Evolutionary conservation across 257 asterid species (phyloP).

Genomic region (Echites panduratus): DNA sequence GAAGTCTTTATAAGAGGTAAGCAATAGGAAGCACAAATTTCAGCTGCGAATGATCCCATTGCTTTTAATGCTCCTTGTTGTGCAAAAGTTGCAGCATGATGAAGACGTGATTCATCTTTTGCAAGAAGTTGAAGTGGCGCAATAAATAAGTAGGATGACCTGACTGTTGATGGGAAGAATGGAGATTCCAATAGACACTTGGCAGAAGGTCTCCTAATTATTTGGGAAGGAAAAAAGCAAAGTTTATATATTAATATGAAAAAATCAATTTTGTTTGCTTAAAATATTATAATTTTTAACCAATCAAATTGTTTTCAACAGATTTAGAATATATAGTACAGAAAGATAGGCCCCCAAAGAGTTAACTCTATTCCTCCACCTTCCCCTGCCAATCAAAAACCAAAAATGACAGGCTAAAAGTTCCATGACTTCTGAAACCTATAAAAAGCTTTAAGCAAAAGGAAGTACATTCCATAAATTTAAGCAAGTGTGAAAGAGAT

Average conservation of each 20-base stretch:
- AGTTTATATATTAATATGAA: background rate
- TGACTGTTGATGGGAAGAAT: conserved; percentile 61
- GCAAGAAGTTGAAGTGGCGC: conserved; percentile 87
- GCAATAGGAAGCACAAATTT: conserved; percentile 94
- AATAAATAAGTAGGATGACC: conserved; percentile 74
- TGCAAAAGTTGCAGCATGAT: conserved; percentile 78
- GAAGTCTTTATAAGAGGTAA: conserved; percentile 60
- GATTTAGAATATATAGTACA: background rate
- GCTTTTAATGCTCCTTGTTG: conserved; percentile 67
- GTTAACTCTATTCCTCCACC: background rate
- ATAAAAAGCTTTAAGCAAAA: background rate
- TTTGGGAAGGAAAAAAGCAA: conserved; percentile 18
- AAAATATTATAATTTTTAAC: background rate
- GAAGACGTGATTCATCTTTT: conserved; percentile 74
- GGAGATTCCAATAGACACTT: conserved; percentile 90
- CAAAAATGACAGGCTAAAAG: background rate
- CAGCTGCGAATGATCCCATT: conserved; percentile 84
- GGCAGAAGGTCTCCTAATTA: conserved; percentile 88
- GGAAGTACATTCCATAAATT: background rate
- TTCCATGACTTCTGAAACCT: too few species aligned
- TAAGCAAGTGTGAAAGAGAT: conserved; percentile 15
- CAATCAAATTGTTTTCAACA: background rate
- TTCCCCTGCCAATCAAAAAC: background rate
- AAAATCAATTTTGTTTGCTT: background rate
- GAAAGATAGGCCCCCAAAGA: background rate